Percentiles rank a stretch among this genome's conserved stretches.
These are phyloP conservation scores for Penicillium manginii DNA, from an alignment of 495 filamentous ascomycete genomes.

Conservation along the genomic window DNA sequence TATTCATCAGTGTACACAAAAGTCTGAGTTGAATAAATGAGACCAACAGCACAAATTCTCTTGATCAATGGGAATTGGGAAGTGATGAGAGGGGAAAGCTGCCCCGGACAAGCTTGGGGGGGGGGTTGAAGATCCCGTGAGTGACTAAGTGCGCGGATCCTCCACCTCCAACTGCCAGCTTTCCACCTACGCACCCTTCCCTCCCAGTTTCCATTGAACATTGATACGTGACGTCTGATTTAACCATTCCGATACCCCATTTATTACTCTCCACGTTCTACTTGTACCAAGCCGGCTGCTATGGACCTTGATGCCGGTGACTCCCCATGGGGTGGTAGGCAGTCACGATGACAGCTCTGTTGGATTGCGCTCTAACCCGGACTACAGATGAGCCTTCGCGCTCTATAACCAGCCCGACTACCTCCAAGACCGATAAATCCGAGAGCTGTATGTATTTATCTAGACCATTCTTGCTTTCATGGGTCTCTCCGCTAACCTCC, in stretches of 20 bases:
- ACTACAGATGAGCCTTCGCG: constrained; percentile 61
- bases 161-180: constrained; percentile 37
- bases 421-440: constrained; percentile 28
- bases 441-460: constrained; percentile 34
- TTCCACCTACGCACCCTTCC: constrained; percentile 17
- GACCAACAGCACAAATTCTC: not conserved
- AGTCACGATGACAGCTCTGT: constrained; percentile 39
- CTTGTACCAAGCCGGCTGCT: constrained; percentile 16
- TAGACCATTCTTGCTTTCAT: constrained; percentile 17
- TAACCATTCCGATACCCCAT: constrained; percentile 12
- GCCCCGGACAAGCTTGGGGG: constrained; percentile 15
- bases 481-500: constrained; percentile 36
- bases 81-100: constrained; percentile 1
- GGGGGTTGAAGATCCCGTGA: constrained; percentile 26
- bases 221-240: constrained; percentile 6
- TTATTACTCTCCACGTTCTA: not conserved
- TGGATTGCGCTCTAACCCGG: constrained; percentile 26
- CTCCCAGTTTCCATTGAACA: constrained; percentile 16
- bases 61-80: not conserved
- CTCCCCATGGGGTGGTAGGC: constrained; percentile 72
- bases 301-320: constrained; percentile 70
- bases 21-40: too few relatives aligned
- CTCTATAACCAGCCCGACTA: constrained; percentile 40
- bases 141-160: constrained; percentile 39
- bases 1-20: too few relatives aligned